A percentile compares a stretch with the other conserved stretches of the same genome.
These are phyloP conservation scores for Heliosperma pusillum DNA, from an alignment of 148 eudicot species.

Conservation along the genomic window DNA sequence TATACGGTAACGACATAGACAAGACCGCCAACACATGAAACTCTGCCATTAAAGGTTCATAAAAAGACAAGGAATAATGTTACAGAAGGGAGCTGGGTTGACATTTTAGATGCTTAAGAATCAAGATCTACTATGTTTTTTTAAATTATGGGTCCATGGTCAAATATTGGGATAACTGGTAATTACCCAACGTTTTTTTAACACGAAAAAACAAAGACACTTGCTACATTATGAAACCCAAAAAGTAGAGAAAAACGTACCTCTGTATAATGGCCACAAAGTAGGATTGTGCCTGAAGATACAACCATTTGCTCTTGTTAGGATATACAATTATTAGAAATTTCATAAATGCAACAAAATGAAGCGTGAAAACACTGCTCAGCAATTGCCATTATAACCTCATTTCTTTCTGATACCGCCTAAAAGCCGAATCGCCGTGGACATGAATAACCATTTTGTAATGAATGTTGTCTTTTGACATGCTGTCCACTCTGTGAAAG, in stretches of 20 bases:
- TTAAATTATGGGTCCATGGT: not conserved
- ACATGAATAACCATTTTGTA: slow-evolving; percentile 94
- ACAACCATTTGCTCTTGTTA: slow-evolving; percentile 19
- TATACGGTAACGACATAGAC: not conserved
- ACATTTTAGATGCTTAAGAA: slow-evolving; percentile 5
- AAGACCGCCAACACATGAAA: not conserved
- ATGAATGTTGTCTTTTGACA: slow-evolving; percentile 53
- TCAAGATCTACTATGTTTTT: not conserved
- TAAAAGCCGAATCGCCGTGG: slow-evolving; percentile 69
- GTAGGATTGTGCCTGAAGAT: slow-evolving; percentile 69
- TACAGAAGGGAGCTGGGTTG: not conserved
- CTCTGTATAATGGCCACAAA: slow-evolving; percentile 95
- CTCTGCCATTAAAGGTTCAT: not conserved
- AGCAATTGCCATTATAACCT: slow-evolving; percentile 40
- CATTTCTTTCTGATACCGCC: slow-evolving; percentile 93
- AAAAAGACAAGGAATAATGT: not conserved
- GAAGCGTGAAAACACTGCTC: not conserved
- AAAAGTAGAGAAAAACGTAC: slow-evolving; percentile 32
- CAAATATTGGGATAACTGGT: not conserved
- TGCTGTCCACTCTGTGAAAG: slow-evolving; percentile 55
- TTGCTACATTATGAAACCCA: not conserved
- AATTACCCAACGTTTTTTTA: not conserved
- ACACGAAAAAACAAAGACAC: not conserved
- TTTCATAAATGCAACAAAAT: slow-evolving; percentile 1
- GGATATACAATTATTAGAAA: slow-evolving; percentile 18